These are phyloP conservation scores for Myochromella boudieri DNA, from an alignment of 768 basidiomycete species.

Conservation along the genomic window DNA sequence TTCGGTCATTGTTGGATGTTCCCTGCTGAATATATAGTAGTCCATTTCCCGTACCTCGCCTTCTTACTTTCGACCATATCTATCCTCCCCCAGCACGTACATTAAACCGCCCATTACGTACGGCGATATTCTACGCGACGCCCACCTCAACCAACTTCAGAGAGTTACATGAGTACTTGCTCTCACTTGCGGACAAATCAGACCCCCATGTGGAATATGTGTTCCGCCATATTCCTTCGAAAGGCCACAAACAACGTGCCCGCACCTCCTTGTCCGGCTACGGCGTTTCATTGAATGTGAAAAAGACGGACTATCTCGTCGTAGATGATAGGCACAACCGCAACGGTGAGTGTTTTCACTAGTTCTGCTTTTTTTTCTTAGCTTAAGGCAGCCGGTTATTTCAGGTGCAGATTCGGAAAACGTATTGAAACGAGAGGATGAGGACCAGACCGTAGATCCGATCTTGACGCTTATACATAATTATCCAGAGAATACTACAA, in stretches of 20 bases:
- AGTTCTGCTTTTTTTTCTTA: not conserved
- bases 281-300: slow-evolving; percentile 89
- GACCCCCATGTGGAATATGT: slow-evolving; percentile 66
- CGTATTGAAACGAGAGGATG: slow-evolving; percentile 22
- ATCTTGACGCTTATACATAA: slow-evolving; percentile 38
- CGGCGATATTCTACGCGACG: slow-evolving; percentile 79
- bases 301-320: slow-evolving; percentile 96
- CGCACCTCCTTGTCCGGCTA: slow-evolving; percentile 75
- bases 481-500: slow-evolving; percentile 37
- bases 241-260: slow-evolving; percentile 18
- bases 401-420: slow-evolving; percentile 9
- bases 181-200: slow-evolving; percentile 43
- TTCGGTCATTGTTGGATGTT: too few species aligned
- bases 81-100: slow-evolving; percentile 48
- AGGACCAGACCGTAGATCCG: slow-evolving; percentile 29
- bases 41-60: slow-evolving; percentile 42
- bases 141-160: slow-evolving; percentile 67
- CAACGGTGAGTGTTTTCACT: slow-evolving; percentile 11
- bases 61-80: slow-evolving; percentile 79
- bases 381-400: slow-evolving; percentile 1
- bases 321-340: slow-evolving; percentile 76
- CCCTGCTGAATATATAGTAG: slow-evolving; percentile 6
- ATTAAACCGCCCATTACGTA: slow-evolving; percentile 49
- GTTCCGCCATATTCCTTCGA: slow-evolving; percentile 64
- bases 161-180: slow-evolving; percentile 65